Base-by-base conservation (phyloP, 2,329 filamentous ascomycete species). In the Monilinia fructicola region DNA sequence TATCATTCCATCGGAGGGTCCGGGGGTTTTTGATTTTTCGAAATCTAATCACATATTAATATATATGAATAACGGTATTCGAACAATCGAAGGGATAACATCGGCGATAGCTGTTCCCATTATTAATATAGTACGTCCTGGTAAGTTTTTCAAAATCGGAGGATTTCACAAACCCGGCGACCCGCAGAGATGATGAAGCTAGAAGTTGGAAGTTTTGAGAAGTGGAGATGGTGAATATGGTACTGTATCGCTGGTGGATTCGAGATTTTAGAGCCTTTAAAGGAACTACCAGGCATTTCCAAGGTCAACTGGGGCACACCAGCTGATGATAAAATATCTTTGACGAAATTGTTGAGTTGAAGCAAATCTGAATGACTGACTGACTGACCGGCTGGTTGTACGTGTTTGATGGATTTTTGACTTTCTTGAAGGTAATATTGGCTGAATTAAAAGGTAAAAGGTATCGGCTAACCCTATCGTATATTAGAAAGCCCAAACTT, bases 121-220 rank as follows among this genome's bases (percentile, higher is more conserved):
- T 50, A 14, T 12, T 50, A 5, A 16, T 42, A 42, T 42, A 16
- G 40, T 50, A 7, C 31, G 31, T 35, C 6, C 31, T 35, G 5
- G 4, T 35, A 35, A 6, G 31, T 35, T 35, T 35, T 50, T 26
- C 11, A 12, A 28, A 23, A 3, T 35, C 56, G 44, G 42, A 50
- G 28, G 12, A 48, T 60, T 50, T 60, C n/a, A 48, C 14, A 23
- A 35, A 35, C 31, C 31, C 31, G 31, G 31, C 31, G 28, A 38
- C 42, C 42, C 31, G 56, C 44, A 60, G 21, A 42, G 56, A 31
- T 46, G 56, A 59, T 59, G 7, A 35, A 59, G 56, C 56, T 59
- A 59, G 56, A 59, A 59, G 42, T 4, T 31, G 38, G n/a, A 48
- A 35, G 31, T 35, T 35, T 35, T 35, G 31, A 35, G 31, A 21